Evolutionary conservation across 2,329 filamentous ascomycete genomes (phyloP).

Genomic region (Delphinella strobiligena): DNA sequence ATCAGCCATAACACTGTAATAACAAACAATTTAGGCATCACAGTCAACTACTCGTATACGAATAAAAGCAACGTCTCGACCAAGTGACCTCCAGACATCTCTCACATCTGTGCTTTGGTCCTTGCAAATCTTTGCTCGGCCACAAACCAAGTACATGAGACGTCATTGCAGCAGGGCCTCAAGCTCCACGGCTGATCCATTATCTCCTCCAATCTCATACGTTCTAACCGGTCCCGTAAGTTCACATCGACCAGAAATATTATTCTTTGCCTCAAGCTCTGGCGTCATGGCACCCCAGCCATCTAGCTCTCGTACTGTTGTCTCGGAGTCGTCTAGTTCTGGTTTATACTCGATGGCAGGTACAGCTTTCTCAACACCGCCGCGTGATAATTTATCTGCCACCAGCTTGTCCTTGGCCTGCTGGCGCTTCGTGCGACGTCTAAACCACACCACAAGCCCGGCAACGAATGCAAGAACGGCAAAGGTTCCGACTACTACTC

Average conservation of each 20-base stretch:
- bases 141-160: no score
- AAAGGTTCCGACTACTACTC: constrained; percentile 20
- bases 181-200: neutral
- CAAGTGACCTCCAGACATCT: no score
- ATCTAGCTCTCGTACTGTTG: constrained; percentile 2
- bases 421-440: neutral
- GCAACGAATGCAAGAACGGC: constrained; percentile 16
- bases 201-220: constrained; percentile 3
- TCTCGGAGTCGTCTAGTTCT: constrained; percentile 2
- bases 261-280: neutral
- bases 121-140: no score
- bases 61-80: no score
- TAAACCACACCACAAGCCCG: neutral
- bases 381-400: neutral
- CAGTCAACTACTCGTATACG: no score
- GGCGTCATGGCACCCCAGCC: neutral
- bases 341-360: neutral
- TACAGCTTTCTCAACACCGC: neutral
- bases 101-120: no score
- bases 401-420: neutral
- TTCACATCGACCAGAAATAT: neutral
- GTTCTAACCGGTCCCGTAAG: neutral
- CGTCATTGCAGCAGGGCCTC: no score
- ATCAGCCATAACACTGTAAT: no score
- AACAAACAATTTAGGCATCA: no score